phyloP scores from a whole-genome alignment of 768 basidiomycete species.

The Macrolepiota albuminosa region DNA sequence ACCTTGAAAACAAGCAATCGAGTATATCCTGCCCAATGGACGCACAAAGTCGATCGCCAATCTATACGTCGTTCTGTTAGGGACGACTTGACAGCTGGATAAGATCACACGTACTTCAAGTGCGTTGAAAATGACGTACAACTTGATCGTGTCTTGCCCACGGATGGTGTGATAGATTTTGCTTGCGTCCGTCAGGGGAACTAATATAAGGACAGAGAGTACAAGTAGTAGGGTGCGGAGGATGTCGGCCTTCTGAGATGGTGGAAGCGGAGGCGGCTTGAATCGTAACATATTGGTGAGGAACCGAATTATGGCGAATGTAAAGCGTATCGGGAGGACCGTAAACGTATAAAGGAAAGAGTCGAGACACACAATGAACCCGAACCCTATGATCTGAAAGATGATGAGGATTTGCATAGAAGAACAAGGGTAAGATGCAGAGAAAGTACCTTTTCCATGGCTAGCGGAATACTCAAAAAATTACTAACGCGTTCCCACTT shows the following conservation, averaged over 20 bases:
- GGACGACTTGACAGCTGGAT: background rate
- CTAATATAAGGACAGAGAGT: slow-evolving; percentile 67
- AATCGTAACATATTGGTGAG: slow-evolving; percentile 43
- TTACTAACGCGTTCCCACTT: slow-evolving; percentile 97
- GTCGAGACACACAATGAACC: slow-evolving; percentile 90
- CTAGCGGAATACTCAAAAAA: slow-evolving; percentile 87
- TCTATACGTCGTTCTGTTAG: slow-evolving; percentile 43
- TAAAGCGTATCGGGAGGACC: slow-evolving; percentile 87
- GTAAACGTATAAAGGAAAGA: slow-evolving; percentile 98
- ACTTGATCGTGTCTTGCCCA: slow-evolving; percentile 96
- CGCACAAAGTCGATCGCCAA: slow-evolving; percentile 89
- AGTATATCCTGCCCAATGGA: slow-evolving; percentile 97
- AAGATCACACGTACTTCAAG: slow-evolving; percentile 66
- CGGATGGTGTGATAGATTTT: slow-evolving; percentile 98
- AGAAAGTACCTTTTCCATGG: slow-evolving; percentile 82
- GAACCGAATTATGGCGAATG: slow-evolving; percentile 57
- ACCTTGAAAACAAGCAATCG: slow-evolving; percentile 92
- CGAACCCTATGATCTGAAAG: slow-evolving; percentile 81
- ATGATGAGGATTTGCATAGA: background rate
- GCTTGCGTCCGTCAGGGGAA: slow-evolving; percentile 88
- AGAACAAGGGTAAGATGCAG: slow-evolving; percentile 9
- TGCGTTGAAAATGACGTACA: slow-evolving; percentile 99
- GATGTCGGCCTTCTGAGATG: slow-evolving; percentile 91
- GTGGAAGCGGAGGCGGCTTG: slow-evolving; percentile 58
- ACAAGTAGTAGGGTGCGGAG: slow-evolving; percentile 75